Evolutionary conservation across 2,329 filamentous ascomycete genomes (phyloP), one percentile per base, ranked within the genome.

Genomic region (Thermothelomyces thermophilus): DNA sequence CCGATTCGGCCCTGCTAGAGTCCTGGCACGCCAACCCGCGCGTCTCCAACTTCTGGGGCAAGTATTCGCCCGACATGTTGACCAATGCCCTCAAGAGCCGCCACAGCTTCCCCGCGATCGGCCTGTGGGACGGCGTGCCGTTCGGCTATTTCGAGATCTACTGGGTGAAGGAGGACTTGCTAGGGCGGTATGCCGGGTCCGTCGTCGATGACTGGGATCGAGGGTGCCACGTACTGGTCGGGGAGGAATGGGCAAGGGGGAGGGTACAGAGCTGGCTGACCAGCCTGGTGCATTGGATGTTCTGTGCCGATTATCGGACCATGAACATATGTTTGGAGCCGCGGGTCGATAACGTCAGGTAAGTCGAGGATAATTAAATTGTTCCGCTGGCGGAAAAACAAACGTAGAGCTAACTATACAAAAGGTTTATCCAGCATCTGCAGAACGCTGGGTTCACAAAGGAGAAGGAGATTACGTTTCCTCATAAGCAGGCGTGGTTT

Each of bases 101-200:
- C 16, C 86, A 96, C 67, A 89, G 84, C 8, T 95, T 97, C 66
- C 93, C 93, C 0, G 89, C 84, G 0, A 91, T 97, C 53, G 93
- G 87, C 1, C 84, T 90, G 64, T 98, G 91, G 87, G 89, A 97
- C 60, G 90, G 89, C 10, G 85, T 91, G 53, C 91, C 91, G 0
- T 98, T 97, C 69, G 93, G 90, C 0, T 98, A 94, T 65, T 96
- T 98, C 64, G 93, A 98, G 71, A 78, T 98, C 30, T 98, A 98
- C 70, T 98, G 93, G 91, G 89, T 93, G 3, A 95, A 95, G 62
- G 93, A 98, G 64, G 93, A 97, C 62, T 71, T 74, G 0, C 66
- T 98, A 1, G 89, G 87, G 0, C 77, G 75, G 41, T 75, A 88
- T 56, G 68, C 94, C 3, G 76, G 82, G 65, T 51, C 49, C 0